A percentile compares a stretch with the other conserved stretches of the same genome.
These are phyloP conservation scores for Theobroma cacao DNA, from an alignment of 345 rosid genomes.

Conservation along the genomic window DNA sequence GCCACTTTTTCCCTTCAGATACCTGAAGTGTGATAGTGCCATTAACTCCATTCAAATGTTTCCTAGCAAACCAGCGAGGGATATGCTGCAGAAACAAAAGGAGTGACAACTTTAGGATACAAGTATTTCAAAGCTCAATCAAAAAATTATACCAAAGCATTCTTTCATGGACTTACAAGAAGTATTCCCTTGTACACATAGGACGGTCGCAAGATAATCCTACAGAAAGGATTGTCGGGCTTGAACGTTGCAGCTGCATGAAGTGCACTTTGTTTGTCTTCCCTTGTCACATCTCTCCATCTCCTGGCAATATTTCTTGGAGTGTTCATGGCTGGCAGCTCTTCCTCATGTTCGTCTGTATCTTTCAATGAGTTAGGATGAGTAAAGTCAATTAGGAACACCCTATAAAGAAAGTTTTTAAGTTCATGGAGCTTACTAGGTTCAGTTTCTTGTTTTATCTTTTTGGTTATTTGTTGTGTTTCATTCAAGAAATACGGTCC, in stretches of 20 bases:
- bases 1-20: slow-evolving; percentile 46
- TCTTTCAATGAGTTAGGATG: slow-evolving; percentile 8
- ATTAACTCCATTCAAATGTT: slow-evolving; percentile 32
- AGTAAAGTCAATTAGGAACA: not conserved
- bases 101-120: not conserved
- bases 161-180: slow-evolving; percentile 28
- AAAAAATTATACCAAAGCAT: not conserved
- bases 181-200: slow-evolving; percentile 29
- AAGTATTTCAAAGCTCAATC: not conserved
- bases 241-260: slow-evolving; percentile 31
- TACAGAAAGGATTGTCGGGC: slow-evolving; percentile 35
- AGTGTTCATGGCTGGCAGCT: not conserved
- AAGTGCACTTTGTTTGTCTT: slow-evolving; percentile 27
- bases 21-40: slow-evolving; percentile 42
- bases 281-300: slow-evolving; percentile 28
- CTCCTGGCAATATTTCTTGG: slow-evolving; percentile 13
- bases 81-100: slow-evolving; percentile 39
- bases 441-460: slow-evolving; percentile 18
- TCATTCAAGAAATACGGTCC: not conserved
- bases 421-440: slow-evolving; percentile 16
- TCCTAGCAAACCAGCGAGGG: slow-evolving; percentile 46
- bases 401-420: slow-evolving; percentile 3
- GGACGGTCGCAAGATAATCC: slow-evolving; percentile 35
- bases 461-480: slow-evolving; percentile 7
- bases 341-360: slow-evolving; percentile 7